These are phyloP conservation scores for Clavispora vitiphila DNA, from an alignment of 805 yeast species.

Conservation along the genomic window DNA sequence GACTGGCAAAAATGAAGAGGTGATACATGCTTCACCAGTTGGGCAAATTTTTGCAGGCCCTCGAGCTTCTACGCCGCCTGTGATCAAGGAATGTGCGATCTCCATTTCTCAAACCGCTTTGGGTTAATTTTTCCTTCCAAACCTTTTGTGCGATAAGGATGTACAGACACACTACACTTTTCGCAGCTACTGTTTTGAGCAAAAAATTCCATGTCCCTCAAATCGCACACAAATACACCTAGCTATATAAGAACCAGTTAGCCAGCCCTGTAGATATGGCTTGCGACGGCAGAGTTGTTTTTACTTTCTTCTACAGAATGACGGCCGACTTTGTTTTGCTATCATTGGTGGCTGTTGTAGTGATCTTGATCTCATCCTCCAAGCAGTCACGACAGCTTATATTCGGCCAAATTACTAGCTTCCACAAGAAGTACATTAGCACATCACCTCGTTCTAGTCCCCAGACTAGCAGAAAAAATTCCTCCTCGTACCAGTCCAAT, in stretches of 20 bases:
- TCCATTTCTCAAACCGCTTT: background rate
- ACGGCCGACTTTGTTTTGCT: slow-evolving; percentile 4
- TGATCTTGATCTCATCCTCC: slow-evolving; percentile 6
- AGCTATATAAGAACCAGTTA: background rate
- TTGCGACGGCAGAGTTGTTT: background rate
- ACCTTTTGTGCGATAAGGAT: slow-evolving; percentile 1
- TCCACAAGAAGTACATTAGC: background rate
- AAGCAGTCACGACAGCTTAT: slow-evolving; percentile 1
- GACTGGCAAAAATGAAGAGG: background rate
- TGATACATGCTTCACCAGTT: no score
- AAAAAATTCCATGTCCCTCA: background rate
- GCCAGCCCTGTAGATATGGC: background rate
- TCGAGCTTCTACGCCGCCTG: background rate
- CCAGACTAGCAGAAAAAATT: slow-evolving; percentile 2
- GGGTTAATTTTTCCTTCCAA: background rate
- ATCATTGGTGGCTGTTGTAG: slow-evolving; percentile 8
- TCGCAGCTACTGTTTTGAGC: slow-evolving; percentile 2
- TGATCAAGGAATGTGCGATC: background rate
- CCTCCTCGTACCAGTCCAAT: background rate
- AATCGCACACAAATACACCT: background rate
- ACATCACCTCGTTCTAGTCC: background rate
- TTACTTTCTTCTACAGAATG: background rate
- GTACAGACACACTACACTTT: background rate
- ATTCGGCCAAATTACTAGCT: background rate
- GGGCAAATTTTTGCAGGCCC: no score